A percentile compares a stretch with the other conserved stretches of the same genome.
Evolutionary conservation across 768 basidiomycete genomes (phyloP).

Genomic region (Lentinula guzmanii): DNA sequence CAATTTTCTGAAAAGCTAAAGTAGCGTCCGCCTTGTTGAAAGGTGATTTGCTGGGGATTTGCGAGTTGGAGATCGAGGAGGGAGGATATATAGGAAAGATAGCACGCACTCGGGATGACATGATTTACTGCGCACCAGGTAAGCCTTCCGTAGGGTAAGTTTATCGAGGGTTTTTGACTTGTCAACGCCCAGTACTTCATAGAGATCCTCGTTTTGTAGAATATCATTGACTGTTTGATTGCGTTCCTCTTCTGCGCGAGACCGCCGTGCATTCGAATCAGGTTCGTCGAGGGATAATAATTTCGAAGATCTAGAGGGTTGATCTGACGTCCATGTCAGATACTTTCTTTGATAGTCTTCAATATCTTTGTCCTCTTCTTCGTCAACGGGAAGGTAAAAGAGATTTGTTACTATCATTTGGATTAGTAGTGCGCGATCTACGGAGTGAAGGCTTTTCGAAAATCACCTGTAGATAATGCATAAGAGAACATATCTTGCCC

Average conservation of each 20-base stretch:
- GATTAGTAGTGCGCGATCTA: constrained; percentile 5
- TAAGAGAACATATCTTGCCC: constrained; percentile 23
- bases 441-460: not conserved
- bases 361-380: constrained; percentile 44
- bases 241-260: constrained; percentile 15
- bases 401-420: constrained; percentile 47
- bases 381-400: constrained; percentile 60
- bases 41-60: constrained; percentile 69
- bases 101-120: constrained; percentile 82
- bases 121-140: constrained; percentile 64
- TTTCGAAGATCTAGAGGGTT: constrained; percentile 21
- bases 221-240: constrained; percentile 43
- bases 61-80: constrained; percentile 3
- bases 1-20: constrained; percentile 80
- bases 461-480: constrained; percentile 22
- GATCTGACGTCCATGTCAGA: constrained; percentile 42
- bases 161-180: constrained; percentile 48
- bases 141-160: constrained; percentile 63
- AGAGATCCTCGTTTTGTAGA: constrained; percentile 60
- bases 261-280: not conserved
- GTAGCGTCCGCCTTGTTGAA: constrained; percentile 66
- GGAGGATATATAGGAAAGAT: not conserved
- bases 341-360: constrained; percentile 39
- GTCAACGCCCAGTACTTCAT: constrained; percentile 63
- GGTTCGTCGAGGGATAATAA: constrained; percentile 11